Conservation (phyloP, 23 red algal species). For the Gracilariopsis chorda region DNA sequence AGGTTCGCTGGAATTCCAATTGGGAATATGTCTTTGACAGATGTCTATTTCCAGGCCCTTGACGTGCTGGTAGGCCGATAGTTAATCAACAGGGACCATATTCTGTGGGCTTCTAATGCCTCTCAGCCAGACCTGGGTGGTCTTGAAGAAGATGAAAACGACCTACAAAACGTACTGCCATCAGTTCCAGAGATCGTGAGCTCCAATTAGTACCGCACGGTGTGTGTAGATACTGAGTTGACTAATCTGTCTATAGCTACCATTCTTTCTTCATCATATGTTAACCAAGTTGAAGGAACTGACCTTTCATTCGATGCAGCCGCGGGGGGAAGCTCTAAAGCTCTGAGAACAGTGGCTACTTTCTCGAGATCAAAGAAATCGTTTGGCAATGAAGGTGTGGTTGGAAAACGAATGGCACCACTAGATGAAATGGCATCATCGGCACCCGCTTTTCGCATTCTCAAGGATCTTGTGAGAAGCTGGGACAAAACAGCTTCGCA, state of each 20-base stretch:
- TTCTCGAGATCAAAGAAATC: neutral
- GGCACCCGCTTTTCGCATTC: conserved; percentile 60
- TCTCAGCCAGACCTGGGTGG: conserved; percentile 54
- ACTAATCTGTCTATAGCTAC: conserved; percentile 60
- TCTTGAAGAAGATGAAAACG: conserved; percentile 66
- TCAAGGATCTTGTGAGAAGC: conserved; percentile 55
- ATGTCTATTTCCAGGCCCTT: conserved; percentile 61
- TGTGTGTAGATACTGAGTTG: conserved; percentile 79
- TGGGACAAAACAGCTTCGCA: conserved; percentile 56
- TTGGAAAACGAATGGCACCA: neutral
- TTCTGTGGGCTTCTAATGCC: conserved; percentile 55
- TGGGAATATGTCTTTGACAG: conserved; percentile 65
- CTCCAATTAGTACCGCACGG: conserved; percentile 64
- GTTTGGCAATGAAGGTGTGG: neutral
- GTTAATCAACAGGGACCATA: conserved; percentile 59
- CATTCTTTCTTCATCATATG: conserved; percentile 70
- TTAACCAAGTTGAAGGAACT: conserved; percentile 72
- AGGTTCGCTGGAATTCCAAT: conserved; percentile 75
- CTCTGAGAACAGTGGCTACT: neutral
- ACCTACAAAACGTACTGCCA: conserved; percentile 45
- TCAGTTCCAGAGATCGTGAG: conserved; percentile 51
- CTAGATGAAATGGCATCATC: conserved; percentile 75
- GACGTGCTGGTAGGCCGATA: conserved; percentile 65
- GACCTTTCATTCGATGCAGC: conserved; percentile 71
- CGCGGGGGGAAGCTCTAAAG: neutral